Evolutionary conservation across 257 asterid genomes (phyloP), one percentile per base, ranked within the genome.

Genomic region (Linderniella brevidens): DNA sequence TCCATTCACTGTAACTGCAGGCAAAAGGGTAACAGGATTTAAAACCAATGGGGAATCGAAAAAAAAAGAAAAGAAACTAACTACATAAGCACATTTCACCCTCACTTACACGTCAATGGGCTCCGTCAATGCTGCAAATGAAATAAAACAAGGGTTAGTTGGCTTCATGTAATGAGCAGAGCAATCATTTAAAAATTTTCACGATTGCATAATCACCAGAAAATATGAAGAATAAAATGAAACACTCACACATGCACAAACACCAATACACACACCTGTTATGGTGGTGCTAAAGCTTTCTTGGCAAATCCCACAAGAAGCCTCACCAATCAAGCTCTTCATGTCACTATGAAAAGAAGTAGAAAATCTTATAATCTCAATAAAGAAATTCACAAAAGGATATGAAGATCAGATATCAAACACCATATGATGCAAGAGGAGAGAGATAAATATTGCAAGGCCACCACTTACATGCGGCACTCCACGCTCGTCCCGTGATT

Each of bases 401-500:
- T 10, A 0, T 41, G 4, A 25, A 36, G 16, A 47, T 11, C 1
- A 42, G 11, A 46, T 39, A 19, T 2, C n/a, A 4, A 42, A 17
- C 12, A 11, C 12, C 11, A 8, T 13, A 13, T 8, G 25, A 48
- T 1, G 25, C 14, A 19, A 9, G 12, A 13, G 16, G 0, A 41
- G 0, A 20, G 15, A 35, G 9, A 0, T 19, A 37, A 39, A 54
- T 5, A 1, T 32, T 39, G n/a, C n/a, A 39, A 17, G 19, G 35
- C 13, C 4, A 14, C 8, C 14, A 69, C 68, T 68, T 60, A 86
- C 94, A 87, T 76, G 59, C 76, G 78, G 53, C 98, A 88, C 55
- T 88, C 98, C 3, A 88, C 98, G 6, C 98, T 88, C 57, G 70
- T 64, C 5, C 92, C 93, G 49, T 88, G 98, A 62, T 77, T 84